A percentile compares a stretch with the other conserved stretches of the same genome.
These are phyloP conservation scores for Russula vinacea DNA, from an alignment of 768 basidiomycete genomes.

Conservation along the genomic window DNA sequence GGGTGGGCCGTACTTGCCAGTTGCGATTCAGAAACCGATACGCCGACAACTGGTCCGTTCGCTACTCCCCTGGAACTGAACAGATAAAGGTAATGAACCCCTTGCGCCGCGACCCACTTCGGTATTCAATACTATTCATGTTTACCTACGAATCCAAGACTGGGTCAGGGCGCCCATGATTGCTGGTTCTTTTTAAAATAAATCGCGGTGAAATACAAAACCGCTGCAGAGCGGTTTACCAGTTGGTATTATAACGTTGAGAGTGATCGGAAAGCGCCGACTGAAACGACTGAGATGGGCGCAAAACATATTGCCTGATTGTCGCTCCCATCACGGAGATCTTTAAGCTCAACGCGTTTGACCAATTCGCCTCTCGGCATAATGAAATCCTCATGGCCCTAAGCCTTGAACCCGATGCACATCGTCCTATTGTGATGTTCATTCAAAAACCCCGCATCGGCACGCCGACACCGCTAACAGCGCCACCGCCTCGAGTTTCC, in stretches of 20 bases:
- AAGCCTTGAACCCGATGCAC: background rate
- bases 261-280: background rate
- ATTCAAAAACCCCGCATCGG: background rate
- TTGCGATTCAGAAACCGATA: background rate
- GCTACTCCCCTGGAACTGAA: conserved; percentile 14
- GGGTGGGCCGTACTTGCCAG: conserved; percentile 8
- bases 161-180: background rate
- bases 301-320: background rate
- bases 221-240: background rate
- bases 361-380: background rate
- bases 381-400: background rate
- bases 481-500: background rate
- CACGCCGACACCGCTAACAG: background rate
- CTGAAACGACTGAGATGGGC: background rate
- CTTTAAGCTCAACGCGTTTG: background rate
- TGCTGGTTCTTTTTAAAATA: background rate
- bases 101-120: background rate
- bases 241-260: background rate
- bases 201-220: background rate
- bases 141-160: conserved; percentile 4
- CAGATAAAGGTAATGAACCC: background rate
- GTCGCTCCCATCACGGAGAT: background rate
- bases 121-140: background rate
- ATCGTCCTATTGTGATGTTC: background rate
- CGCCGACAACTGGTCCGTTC: background rate